A percentile compares a stretch with the other conserved stretches of the same genome.
phyloP scores from a whole-genome alignment of 306 rosid genomes.

The Oemleria cerasiformis region DNA sequence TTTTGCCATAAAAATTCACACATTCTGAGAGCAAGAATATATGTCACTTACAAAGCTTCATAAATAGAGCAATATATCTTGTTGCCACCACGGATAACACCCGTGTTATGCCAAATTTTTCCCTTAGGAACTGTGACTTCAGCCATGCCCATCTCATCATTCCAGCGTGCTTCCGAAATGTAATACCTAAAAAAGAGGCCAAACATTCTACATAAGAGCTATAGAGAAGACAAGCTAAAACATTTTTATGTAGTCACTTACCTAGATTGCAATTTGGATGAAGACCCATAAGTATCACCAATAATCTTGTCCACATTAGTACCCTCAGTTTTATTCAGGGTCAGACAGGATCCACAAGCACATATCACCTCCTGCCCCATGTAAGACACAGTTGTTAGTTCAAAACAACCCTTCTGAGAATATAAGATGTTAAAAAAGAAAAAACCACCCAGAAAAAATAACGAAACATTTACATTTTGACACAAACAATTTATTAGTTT shows the following conservation, averaged over 20 bases:
- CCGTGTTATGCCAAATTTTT: conserved; percentile 63
- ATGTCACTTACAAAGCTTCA: conserved; percentile 67
- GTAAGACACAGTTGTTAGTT: too few species aligned
- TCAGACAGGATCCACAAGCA: too few species aligned
- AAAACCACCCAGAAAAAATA: too few species aligned
- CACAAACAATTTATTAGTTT: too few species aligned
- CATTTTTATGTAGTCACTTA: conserved; percentile 6
- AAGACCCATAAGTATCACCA: conserved; percentile 28
- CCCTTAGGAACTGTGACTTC: conserved; percentile 64
- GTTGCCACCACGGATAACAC: conserved; percentile 53
- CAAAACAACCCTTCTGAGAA: too few species aligned
- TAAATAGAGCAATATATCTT: conserved; percentile 61
- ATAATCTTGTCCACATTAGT: too few species aligned
- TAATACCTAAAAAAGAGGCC: conserved; percentile 33
- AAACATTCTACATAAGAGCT: not conserved
- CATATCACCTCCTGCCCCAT: too few species aligned
- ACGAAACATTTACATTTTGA: too few species aligned
- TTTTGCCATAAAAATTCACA: too few species aligned
- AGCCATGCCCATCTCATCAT: conserved; percentile 59
- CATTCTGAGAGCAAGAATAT: too few species aligned
- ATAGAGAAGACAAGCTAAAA: not conserved
- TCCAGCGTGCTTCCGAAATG: conserved; percentile 57
- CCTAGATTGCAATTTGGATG: conserved; percentile 67
- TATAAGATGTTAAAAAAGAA: too few species aligned
- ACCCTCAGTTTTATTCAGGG: too few species aligned